Conservation (phyloP, 2,329 filamentous ascomycete genomes). For the Colletotrichum sp. region DNA sequence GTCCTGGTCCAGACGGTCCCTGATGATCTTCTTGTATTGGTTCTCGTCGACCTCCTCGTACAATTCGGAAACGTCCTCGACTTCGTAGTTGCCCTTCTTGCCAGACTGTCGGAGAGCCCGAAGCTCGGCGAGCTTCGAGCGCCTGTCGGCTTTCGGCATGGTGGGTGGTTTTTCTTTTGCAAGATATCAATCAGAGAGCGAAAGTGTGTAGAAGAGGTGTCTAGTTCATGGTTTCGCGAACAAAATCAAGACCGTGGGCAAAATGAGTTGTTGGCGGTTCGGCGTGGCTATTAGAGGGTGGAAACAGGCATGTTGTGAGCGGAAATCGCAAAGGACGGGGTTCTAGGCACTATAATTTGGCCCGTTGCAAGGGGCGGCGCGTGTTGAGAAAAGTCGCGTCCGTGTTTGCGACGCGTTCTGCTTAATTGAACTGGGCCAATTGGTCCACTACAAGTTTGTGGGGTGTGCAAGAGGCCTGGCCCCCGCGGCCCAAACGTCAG, state of each 20-base stretch:
- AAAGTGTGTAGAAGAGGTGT: neutral
- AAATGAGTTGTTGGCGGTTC: neutral
- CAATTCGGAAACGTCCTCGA: conserved; percentile 81
- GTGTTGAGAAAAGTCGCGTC: neutral
- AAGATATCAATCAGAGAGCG: neutral
- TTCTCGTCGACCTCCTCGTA: conserved; percentile 98
- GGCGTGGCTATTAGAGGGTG: neutral
- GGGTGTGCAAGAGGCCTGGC: neutral
- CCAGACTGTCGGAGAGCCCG: conserved; percentile 84
- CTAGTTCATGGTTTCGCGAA: neutral
- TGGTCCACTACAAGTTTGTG: neutral
- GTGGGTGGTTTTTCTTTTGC: conserved; percentile 16
- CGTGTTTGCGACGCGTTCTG: conserved; percentile 20
- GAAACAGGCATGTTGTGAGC: neutral
- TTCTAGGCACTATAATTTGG: conserved; percentile 12
- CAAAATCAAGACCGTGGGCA: neutral
- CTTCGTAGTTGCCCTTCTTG: conserved; percentile 89
- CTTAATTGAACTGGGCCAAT: conserved; percentile 9
- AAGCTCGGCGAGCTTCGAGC: conserved; percentile 75
- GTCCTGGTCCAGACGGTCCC: conserved; percentile 86
- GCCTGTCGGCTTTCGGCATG: conserved; percentile 49
- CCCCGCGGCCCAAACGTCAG: neutral
- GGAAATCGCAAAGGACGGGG: neutral
- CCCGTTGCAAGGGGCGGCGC: conserved; percentile 8
- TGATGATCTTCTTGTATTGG: conserved; percentile 94